Conservation (phyloP, 2,329 filamentous ascomycete species). For the Chlorencoelia australis region DNA sequence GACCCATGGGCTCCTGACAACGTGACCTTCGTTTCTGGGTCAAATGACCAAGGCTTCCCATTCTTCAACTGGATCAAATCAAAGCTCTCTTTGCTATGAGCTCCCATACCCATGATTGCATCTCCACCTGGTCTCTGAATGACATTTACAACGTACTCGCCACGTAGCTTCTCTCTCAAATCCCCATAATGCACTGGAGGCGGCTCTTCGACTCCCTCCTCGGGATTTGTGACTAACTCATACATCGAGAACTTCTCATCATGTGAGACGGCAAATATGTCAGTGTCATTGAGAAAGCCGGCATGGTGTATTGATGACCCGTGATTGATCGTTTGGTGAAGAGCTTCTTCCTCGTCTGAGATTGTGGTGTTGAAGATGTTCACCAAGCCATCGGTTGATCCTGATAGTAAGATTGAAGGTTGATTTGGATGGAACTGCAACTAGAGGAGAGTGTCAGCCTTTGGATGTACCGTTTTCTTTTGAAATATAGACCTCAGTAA, state of each 20-base stretch:
- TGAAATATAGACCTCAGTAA: constrained; percentile 41
- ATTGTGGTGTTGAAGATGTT: constrained; percentile 66
- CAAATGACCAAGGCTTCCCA: constrained; percentile 42
- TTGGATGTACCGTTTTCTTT: constrained; percentile 12
- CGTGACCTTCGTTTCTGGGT: constrained; percentile 45
- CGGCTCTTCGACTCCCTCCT: constrained; percentile 42
- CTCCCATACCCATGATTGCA: constrained; percentile 54
- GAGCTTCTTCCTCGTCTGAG: constrained; percentile 65
- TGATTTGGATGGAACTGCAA: constrained; percentile 51
- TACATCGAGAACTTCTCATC: constrained; percentile 72
- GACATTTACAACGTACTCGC: constrained; percentile 66
- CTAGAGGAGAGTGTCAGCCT: constrained; percentile 28
- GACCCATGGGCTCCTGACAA: constrained; percentile 52
- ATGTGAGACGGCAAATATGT: constrained; percentile 65
- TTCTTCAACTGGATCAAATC: constrained; percentile 50
- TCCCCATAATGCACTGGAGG: constrained; percentile 54
- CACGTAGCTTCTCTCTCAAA: constrained; percentile 51
- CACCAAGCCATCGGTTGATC: constrained; percentile 70
- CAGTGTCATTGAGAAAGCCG: constrained; percentile 54
- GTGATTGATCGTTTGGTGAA: constrained; percentile 71
- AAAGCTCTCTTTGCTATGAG: constrained; percentile 50
- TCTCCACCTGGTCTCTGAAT: constrained; percentile 49
- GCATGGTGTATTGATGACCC: constrained; percentile 64
- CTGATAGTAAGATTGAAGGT: constrained; percentile 57
- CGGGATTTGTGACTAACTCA: constrained; percentile 52